Evolutionary conservation across 2,329 filamentous ascomycete species (phyloP), one percentile per base, ranked within the genome.

Genomic region (Didymella pinodella): DNA sequence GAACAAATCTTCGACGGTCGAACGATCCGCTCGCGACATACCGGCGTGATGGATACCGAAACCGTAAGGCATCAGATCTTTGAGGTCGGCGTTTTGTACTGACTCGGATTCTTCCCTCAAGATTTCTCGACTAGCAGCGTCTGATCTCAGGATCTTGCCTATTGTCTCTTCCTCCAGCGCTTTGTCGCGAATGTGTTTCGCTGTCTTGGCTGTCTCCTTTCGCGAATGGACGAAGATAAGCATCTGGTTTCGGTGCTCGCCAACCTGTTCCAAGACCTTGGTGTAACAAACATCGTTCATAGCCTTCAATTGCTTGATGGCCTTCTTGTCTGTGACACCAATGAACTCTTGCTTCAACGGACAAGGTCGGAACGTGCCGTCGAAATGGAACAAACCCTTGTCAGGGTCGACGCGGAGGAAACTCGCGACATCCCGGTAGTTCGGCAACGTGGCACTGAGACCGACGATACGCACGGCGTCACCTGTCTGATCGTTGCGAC

Each of bases 251-350:
- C 91, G 88, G 72, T 96, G 90, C 59, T 90, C 89, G 7, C 95
- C 95, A 29, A 97, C 94, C 74, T 98, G 94, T 77, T 99, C 95
- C 54, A 99, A 86, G 28, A 97, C 93, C 78, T 99, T 99, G 65
- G 89, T 96, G 78, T 99, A 99, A 57, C 93, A 97, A 54, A 99
- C 93, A 69, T 99, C 95, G 73, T 99, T 99, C 95, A 99, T 99
- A 0, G 91, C 96, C 84, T 98, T 97, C 54, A 99, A 83, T 77
- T 99, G 95, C 80, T 98, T 99, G 80, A 99, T 99, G 6, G 95
- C 91, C 77, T 98, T 98, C 81, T 95, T 96, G 68, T 99, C 95
- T 0, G 94, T 97, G 43, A 99, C 91, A 52, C 95, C 95, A 66
- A 99, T 92, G 73, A 98, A 99, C 77, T 99, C 96, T 75, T 99